phyloP scores from a whole-genome alignment of 2,329 filamentous ascomycete genomes.

The Sarocladium brachiariae region DNA sequence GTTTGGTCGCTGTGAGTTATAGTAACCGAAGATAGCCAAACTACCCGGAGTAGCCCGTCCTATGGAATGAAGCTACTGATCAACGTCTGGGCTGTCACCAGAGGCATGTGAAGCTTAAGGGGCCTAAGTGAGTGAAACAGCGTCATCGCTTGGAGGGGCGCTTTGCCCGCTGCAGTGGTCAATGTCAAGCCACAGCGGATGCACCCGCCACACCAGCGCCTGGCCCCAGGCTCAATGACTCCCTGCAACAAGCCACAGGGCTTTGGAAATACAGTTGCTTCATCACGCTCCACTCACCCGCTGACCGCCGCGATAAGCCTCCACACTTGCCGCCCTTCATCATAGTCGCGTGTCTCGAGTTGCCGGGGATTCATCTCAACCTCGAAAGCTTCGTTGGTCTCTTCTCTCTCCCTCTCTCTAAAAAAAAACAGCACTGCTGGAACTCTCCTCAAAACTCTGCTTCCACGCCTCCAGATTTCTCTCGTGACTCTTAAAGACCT shows the following conservation, averaged over 20 bases:
- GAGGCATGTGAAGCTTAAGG: not conserved
- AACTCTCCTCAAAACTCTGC: not conserved
- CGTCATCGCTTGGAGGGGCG: not conserved
- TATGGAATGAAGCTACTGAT: too few relatives aligned
- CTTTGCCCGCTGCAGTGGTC: not conserved
- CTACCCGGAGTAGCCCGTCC: too few relatives aligned
- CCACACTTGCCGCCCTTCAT: slow-evolving; percentile 3
- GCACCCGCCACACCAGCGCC: slow-evolving; percentile 5
- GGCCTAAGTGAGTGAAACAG: not conserved
- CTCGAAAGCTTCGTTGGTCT: not conserved
- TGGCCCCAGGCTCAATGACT: not conserved
- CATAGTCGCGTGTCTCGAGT: slow-evolving; percentile 7
- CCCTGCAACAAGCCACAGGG: not conserved
- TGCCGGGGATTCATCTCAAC: not conserved
- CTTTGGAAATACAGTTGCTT: too few relatives aligned
- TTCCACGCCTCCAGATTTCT: too few relatives aligned
- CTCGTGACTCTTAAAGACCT: too few relatives aligned
- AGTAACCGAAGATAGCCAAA: too few relatives aligned
- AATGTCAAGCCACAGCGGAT: slow-evolving; percentile 3
- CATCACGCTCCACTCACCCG: not conserved
- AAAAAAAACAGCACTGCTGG: too few relatives aligned
- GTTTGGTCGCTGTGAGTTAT: too few relatives aligned
- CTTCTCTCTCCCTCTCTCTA: too few relatives aligned
- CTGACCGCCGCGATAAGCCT: not conserved
- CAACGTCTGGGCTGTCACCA: too few relatives aligned